Base-by-base conservation (phyloP, 768 basidiomycete genomes). In the Auricularia heimuer region DNA sequence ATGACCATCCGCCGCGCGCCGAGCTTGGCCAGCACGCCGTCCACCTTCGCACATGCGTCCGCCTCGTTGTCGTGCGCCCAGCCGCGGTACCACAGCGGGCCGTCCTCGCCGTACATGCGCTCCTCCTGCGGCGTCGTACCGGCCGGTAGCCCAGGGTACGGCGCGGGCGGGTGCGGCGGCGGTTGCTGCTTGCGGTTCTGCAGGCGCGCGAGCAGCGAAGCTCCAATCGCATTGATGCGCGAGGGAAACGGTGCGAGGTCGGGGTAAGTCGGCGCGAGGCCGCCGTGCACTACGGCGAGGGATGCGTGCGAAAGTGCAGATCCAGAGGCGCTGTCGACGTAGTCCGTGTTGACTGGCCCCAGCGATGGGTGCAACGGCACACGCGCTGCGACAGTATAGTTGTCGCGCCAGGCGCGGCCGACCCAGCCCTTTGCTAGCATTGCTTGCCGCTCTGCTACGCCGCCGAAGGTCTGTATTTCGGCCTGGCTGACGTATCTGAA, bases 21-120 rank as follows among this genome's bases (percentile, higher is more conserved):
- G 1, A 92, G 88, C 73, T 82, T 84, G 37, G 81, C 72, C 62
- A 92, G 76, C 18, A 95, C 88, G 33, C 79, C 75, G 65, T 90
- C 86, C 0, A 93, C 93, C 42, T 84, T 80, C 1, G 69, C 73
- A 73, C 97, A 99, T 3, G 78, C 74, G 62, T 78, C 78, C 64
- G 82, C 82, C 62, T 95, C 92, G 33, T 77, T 75, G 12, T 88
- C 85, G 62, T 85, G 79, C 16, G 96, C 96, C 85, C 94, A 94
- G 1, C 94, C 94, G 11, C 97, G 83, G 73, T 94, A 97, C 97
- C 97, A 98, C 56, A 95, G 75, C 3, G 94, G 94, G 0, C 96
- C 96, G 54, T 92, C 84, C 1, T 80, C 71, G 29, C 81, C 82
- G 70, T 96, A 97, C 42, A 98, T 72, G 39, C 83, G 80, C 6